A percentile compares a stretch with the other conserved stretches of the same genome.
Conservation (phyloP, 192 early-diverging fungal species). For the Piromyces finnis region DNA sequence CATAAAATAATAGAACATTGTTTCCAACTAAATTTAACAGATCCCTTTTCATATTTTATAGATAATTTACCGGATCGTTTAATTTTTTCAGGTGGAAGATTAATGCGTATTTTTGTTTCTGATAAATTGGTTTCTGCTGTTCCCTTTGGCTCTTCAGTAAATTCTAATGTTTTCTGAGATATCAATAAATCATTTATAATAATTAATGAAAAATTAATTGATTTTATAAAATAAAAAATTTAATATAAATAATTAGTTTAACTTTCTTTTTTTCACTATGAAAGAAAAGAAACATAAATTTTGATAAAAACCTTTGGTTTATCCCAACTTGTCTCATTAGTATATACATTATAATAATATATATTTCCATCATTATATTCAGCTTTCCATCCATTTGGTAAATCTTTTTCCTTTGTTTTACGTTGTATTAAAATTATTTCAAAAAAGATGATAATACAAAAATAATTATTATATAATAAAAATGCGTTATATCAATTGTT, state of each 20-base stretch:
- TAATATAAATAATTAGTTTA: too few species aligned
- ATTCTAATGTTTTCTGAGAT: too few species aligned
- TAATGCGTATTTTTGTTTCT: not conserved
- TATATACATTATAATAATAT: not conserved
- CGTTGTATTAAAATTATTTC: too few species aligned
- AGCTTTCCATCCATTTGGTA: not conserved
- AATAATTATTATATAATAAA: too few species aligned
- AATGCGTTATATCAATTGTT: too few species aligned
- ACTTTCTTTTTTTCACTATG: too few species aligned
- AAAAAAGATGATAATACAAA: too few species aligned
- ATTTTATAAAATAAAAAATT: too few species aligned
- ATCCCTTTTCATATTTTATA: not conserved
- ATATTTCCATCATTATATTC: not conserved
- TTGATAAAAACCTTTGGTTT: not conserved
- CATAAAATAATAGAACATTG: not conserved
- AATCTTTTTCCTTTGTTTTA: not conserved
- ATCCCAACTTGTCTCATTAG: not conserved
- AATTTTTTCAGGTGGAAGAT: not conserved
- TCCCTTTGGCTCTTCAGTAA: not conserved
- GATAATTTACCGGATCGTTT: not conserved
- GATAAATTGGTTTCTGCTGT: not conserved
- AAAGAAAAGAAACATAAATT: too few species aligned
- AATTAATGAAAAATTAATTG: too few species aligned
- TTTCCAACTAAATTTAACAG: not conserved
- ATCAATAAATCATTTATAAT: too few species aligned